Evolutionary conservation across 2,329 filamentous ascomycete species (phyloP), one percentile per base, ranked within the genome.

Genomic region (Penicillium sp.): DNA sequence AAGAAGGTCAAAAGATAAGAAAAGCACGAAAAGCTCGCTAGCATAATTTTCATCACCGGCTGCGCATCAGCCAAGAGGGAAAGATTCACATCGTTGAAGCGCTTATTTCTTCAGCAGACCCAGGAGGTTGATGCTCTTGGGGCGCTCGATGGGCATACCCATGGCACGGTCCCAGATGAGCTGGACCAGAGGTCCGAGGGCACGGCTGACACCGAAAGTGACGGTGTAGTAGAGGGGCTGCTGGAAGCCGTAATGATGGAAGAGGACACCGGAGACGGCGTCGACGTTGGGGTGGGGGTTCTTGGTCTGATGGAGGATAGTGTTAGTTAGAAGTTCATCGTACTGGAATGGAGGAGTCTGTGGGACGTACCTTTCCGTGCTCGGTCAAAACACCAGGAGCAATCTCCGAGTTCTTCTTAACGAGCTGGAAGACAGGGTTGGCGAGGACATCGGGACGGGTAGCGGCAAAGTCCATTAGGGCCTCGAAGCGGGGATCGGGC

Each of bases 241-340:
- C 76, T 91, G 89, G 87, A 99, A 96, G 59, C 94, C 95, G 75
- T 96, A 99, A 82, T 98, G 92, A 79, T 98, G 89, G 87, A 99
- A 98, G 50, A 99, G 84, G 6, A 98, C 93, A 64, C 95, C 95
- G 0, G 92, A 96, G 63, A 87, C 89, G 50, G 90, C 92, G 78
- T 99, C 95, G 62, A 99, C 95, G 75, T 99, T 99, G 65, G 95
- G 95, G 79, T 94, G 96, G 2, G 95, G 92, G 81, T 96, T 96
- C 85, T 96, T 96, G 67, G 92, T 96, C 88, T 84, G 55, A 50
- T 37, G 51, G 33, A 56, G 59, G 41, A 57, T 16, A 27, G n/a
- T 39, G 18, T 54, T 43, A 56, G 47, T 43, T 36, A 19, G 11
- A 31, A 37, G 4, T 2, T 24, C 10, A 52, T 44, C 3, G 22